Conservation (phyloP, 2,329 filamentous ascomycete genomes). For the Aaosphaeria pasadenensis region DNA sequence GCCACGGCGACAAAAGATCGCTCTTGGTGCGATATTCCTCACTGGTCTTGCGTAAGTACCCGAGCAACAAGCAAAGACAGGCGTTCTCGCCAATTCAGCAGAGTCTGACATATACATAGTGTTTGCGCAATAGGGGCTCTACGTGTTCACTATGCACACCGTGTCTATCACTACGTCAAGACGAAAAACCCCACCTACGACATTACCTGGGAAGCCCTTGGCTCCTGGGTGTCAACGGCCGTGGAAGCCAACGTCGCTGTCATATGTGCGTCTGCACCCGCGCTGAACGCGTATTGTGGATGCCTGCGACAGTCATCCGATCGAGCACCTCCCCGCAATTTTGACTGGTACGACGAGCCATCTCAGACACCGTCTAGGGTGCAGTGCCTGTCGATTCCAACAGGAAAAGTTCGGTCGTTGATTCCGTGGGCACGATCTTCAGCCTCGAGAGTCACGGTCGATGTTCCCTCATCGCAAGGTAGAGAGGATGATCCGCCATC, state of each 20-base stretch:
- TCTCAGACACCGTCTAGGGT: no score
- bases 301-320: background rate
- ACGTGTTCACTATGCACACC: conserved; percentile 36
- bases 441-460: no score
- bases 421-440: no score
- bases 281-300: conserved; percentile 44
- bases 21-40: conserved; percentile 32
- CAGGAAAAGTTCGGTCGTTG: no score
- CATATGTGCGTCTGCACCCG: conserved; percentile 42
- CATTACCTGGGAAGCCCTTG: conserved; percentile 39
- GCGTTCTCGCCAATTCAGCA: conserved; percentile 12
- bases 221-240: conserved; percentile 41
- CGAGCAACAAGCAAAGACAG: conserved; percentile 47
- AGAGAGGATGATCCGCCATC: no score
- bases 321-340: no score
- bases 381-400: no score
- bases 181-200: conserved; percentile 33
- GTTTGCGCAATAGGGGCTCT: conserved; percentile 35
- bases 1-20: conserved; percentile 29
- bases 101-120: conserved; percentile 40
- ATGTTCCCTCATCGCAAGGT: no score
- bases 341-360: no score
- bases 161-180: conserved; percentile 22
- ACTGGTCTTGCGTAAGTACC: conserved; percentile 42
- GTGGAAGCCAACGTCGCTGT: conserved; percentile 42